Evolutionary conservation across 2,329 filamentous ascomycete species (phyloP).

Genomic region (Diaporthe sp.): DNA sequence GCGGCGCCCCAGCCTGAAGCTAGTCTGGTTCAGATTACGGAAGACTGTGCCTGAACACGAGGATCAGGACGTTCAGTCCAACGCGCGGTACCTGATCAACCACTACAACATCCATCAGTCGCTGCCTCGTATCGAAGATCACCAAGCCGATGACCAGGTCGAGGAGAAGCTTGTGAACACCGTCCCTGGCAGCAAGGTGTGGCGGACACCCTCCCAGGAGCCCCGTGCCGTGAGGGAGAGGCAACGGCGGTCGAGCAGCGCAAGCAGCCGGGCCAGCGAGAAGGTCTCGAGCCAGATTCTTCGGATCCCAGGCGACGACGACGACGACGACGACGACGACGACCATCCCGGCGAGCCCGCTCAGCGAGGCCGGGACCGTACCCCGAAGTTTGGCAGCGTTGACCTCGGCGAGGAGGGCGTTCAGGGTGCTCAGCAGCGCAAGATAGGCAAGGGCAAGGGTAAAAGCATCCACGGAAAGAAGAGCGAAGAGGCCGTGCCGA

Average conservation of each 20-base stretch:
- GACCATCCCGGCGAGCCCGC: background rate
- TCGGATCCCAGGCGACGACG: background rate
- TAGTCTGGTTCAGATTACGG: constrained; percentile 56
- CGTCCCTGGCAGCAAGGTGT: constrained; percentile 26
- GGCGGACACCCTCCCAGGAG: constrained; percentile 28
- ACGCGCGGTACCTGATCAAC: constrained; percentile 50
- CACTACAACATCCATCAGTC: constrained; percentile 19
- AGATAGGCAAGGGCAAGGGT: background rate
- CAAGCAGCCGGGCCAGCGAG: constrained; percentile 10
- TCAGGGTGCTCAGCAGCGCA: background rate
- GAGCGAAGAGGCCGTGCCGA: background rate
- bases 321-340: constrained; percentile 3
- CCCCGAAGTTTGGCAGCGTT: background rate
- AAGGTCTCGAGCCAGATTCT: constrained; percentile 36
- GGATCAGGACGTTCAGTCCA: constrained; percentile 49
- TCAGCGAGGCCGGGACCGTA: background rate
- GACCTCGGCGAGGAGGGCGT: constrained; percentile 10
- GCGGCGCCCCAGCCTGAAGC: constrained; percentile 52
- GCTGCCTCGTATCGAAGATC: constrained; percentile 18
- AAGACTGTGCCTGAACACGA: constrained; percentile 50
- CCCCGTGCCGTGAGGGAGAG: constrained; percentile 33
- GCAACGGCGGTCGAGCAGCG: constrained; percentile 34
- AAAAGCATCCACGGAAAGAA: background rate
- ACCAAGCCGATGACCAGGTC: constrained; percentile 28
- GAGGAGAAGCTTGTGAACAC: constrained; percentile 34